Evolutionary conservation across 768 basidiomycete genomes (phyloP).

Genomic region (Phylloporus sp.): DNA sequence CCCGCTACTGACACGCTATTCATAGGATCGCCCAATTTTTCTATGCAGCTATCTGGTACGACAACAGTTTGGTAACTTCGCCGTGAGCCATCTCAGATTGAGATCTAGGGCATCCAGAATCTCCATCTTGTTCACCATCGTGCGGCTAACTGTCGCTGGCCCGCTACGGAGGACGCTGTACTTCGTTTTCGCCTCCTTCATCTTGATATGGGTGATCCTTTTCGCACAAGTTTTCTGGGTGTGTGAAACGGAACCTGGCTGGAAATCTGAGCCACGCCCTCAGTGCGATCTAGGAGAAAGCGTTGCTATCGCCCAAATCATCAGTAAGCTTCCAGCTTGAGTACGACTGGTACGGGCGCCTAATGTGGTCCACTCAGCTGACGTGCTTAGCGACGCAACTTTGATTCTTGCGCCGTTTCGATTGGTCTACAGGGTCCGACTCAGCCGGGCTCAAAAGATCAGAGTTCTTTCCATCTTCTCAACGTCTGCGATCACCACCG

Average conservation of each 20-base stretch:
- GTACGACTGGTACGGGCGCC: not conserved
- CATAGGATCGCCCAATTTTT: slow-evolving; percentile 6
- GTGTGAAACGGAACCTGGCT: slow-evolving; percentile 2
- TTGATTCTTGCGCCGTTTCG: slow-evolving; percentile 1
- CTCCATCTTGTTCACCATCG: slow-evolving; percentile 4
- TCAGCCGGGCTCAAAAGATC: slow-evolving; percentile 1
- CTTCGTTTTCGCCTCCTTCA: not conserved
- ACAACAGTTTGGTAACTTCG: too few relatives aligned
- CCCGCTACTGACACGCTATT: not conserved
- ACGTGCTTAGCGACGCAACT: not conserved
- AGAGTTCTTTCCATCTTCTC: slow-evolving; percentile 4
- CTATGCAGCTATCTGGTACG: slow-evolving; percentile 4
- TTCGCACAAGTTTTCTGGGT: slow-evolving; percentile 8
- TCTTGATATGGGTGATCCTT: not conserved
- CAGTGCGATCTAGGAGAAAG: not conserved
- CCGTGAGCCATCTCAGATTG: not conserved
- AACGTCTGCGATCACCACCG: slow-evolving; percentile 4
- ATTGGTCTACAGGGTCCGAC: slow-evolving; percentile 2
- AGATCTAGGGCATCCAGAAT: not conserved
- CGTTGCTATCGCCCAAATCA: slow-evolving; percentile 1
- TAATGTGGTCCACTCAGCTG: not conserved
- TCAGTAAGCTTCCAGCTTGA: not conserved
- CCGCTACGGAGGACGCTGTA: not conserved
- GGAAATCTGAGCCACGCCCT: not conserved
- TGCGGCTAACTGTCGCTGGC: not conserved